Base-by-base conservation (phyloP, 2,329 filamentous ascomycete genomes). In the Ilyonectria sp. region DNA sequence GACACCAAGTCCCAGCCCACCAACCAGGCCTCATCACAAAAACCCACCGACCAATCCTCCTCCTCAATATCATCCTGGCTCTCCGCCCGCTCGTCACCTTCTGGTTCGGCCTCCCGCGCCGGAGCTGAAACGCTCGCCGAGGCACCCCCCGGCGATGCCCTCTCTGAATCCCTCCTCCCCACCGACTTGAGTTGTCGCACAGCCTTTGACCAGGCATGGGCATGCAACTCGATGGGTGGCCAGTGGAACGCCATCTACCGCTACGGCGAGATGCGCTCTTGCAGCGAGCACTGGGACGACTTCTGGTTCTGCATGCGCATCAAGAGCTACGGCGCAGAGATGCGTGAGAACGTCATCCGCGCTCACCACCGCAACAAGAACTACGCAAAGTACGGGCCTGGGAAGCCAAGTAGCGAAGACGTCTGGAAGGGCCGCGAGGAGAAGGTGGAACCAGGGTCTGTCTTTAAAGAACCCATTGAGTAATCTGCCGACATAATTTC, bases 231-330 rank as follows among this genome's bases (percentile, higher is more conserved):
- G 0, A 86, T 97, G 9, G 95, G 94, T 60, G 94, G 95, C 1
- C 95, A 98, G 80, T 97, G 95, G 86, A 94, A 93, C 76, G 91
- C 94, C 76, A 88, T 98, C 43, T 99, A 98, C 86, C 92, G 96
- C 44, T 92, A 94, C 78, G 96, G 96, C 69, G 84, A 86, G 47
- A 84, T 97, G 76, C 89, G 92, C 50, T 87, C 89, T 4, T 99
- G 96, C 86, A 89, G 86, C 69, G 92, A 97, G 72, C 91, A 94
- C 70, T 98, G 95, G 94, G 89, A 92, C 68, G 93, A 97, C 81
- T 98, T 97, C 82, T 97, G 95, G 93, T 95, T 98, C 83, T 99
- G 96, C 86, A 98, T 98, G 95, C 91, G 93, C 71, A 91, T 91
- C 43, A 91, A 92, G 75, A 86, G 87, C 2, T 90, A 90, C 76